Conservation (phyloP, 31 red algal species). For the Asparagopsis taxiformis region DNA sequence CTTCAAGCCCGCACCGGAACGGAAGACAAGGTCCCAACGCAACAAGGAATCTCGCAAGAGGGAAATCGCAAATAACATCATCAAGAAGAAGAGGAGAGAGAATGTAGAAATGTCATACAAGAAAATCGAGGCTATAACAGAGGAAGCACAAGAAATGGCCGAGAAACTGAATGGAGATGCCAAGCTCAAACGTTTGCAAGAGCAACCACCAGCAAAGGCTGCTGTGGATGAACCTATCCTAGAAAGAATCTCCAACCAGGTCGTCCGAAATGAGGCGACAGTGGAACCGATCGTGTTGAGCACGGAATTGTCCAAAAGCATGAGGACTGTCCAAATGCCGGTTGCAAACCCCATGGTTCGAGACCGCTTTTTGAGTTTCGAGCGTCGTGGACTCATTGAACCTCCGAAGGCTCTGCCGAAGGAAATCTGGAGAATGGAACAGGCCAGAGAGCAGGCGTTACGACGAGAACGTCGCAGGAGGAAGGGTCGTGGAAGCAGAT, state of each 20-base stretch:
- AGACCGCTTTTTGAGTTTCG: conserved; percentile 47
- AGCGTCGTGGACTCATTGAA: conserved; percentile 45
- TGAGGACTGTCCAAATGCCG: conserved; percentile 47
- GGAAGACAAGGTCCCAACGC: conserved; percentile 45
- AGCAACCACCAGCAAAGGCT: neutral
- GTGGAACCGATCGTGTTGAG: conserved; percentile 24
- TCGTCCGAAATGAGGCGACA: conserved; percentile 25
- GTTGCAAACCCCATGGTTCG: conserved; percentile 32
- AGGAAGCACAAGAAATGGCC: conserved; percentile 23
- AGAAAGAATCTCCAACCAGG: conserved; percentile 6
- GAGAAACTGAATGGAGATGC: conserved; percentile 31
- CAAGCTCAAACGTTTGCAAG: conserved; percentile 4
- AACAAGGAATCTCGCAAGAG: conserved; percentile 56
- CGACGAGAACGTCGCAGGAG: conserved; percentile 22
- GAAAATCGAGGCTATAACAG: conserved; percentile 5
- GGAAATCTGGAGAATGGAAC: conserved; percentile 28
- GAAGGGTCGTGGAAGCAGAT: conserved; percentile 43
- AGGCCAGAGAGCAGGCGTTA: conserved; percentile 29
- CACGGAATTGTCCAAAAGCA: conserved; percentile 34
- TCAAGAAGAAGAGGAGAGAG: conserved; percentile 12
- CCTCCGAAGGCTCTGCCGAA: conserved; percentile 46
- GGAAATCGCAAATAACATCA: conserved; percentile 27
- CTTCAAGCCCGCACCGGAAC: conserved; percentile 12
- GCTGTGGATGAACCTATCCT: conserved; percentile 7
- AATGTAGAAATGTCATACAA: conserved; percentile 16